Base-by-base conservation (phyloP, 148 eudicot genomes). In the Heliosperma pusillum region DNA sequence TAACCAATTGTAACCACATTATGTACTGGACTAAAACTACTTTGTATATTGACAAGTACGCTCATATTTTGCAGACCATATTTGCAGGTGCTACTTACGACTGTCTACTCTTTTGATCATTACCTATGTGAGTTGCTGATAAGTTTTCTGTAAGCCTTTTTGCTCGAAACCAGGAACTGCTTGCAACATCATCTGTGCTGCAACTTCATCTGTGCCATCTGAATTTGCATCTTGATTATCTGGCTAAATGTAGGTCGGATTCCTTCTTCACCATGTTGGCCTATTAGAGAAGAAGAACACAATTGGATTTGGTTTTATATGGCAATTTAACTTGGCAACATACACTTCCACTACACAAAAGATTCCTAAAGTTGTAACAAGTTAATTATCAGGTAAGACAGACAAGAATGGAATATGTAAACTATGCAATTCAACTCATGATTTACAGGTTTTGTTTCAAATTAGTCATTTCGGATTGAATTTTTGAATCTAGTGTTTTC, bases 181-280 rank as follows among this genome's bases (percentile, higher is more conserved):
- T 21, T 66, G 61, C 69, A 72, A 22, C 69, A 60, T 72, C 70
- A 67, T 66, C 65, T 76, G 58, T 2, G 77, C 80, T 66, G 61
- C 69, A 72, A 22, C 69, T 67, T 72, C 70, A 67, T 66, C 65
- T 76, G 58, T 2, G 77, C 80, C 64, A 72, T 66, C 80, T 69
- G 69, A 33, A 61, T 76, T 36, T 76, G 83, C 73, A 76, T 76
- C 77, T 80, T 76, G 59, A 80, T 53, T 30, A 72, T 57, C n/a
- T 76, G 77, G 42, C 73, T 72, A 2, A 80, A 58, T n/a, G 74
- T 20, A 4, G 74, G 62, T 1, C 69, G 62, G 63, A 29, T 66
- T 22, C 59, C 33, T 56, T 50, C 73, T 24, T 66, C 74, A 67
- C 69, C 70, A 24, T 66, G 69, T 21, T 52, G 22, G 25, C 61